Base-by-base conservation (phyloP, 2,329 filamentous ascomycete species). In the Aspergillus melleus region DNA sequence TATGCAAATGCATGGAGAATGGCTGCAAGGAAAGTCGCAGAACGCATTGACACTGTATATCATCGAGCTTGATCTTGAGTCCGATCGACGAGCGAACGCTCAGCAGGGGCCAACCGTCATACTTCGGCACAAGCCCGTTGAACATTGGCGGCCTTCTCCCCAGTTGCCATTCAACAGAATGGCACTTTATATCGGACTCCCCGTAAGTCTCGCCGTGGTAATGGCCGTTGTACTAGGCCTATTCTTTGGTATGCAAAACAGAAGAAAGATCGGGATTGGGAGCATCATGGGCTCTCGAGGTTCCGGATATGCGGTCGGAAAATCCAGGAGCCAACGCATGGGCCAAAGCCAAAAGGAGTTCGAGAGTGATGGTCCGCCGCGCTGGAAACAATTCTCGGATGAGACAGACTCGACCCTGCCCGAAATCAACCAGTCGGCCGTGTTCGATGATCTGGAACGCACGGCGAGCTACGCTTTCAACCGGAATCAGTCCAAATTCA, bases 111-210 rank as follows among this genome's bases (percentile, higher is more conserved):
- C 78, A 29, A 72, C 66, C 4, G 65, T 80, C 51, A 69, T 64
- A 3, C 70, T 80, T 24, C 66, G 62, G 19, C 70, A 72, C 9
- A 74, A 70, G 52, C 75, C 73, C 1, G 59, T 68, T 16, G 61
- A 70, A 26, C 76, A 79, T 61, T 71, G 72, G 62, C 63, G 68
- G 39, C 70, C 75, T 22, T 70, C 74, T 1, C 71, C 73, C 4
- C 65, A 62, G 22, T 64, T 64, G 12, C 63, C 64, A 11, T 66
- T 66, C 44, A 73, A 69, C 46, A 76, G 74, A 49, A 52, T 73
- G 3, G 77, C 73, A 9, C 66, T 80, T n/a, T 66, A 70, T 52
- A 73, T 80, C 53, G 79, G 79, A 16, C 64, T 81, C 6, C 79
- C 79, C 0, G 67, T 80, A 22, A 70, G 69, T 14, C 64, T 81